Percentiles rank a stretch among this genome's conserved stretches.
Conservation (phyloP, 306 rosid species). For the Hippophae gyantsensis region DNA sequence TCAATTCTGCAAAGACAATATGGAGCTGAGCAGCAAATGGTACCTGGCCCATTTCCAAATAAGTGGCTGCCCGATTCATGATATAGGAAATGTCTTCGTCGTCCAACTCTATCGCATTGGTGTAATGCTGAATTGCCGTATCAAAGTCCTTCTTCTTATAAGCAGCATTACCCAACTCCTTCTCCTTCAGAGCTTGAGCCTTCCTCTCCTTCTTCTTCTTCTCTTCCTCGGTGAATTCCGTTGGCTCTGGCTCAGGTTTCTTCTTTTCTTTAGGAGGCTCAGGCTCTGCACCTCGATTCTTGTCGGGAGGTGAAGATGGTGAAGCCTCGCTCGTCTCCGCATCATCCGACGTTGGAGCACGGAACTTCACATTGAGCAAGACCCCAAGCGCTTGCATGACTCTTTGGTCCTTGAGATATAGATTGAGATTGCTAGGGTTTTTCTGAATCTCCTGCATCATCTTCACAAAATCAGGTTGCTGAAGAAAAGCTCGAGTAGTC, state of each 20-base stretch:
- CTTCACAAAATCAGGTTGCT: slow-evolving; percentile 76
- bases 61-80: slow-evolving; percentile 84
- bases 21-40: too few relatives aligned
- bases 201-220: slow-evolving; percentile 47
- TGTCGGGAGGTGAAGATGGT: slow-evolving; percentile 28
- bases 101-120: slow-evolving; percentile 75
- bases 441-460: slow-evolving; percentile 93
- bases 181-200: slow-evolving; percentile 64
- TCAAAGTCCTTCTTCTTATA: slow-evolving; percentile 93
- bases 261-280: slow-evolving; percentile 23
- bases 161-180: slow-evolving; percentile 83
- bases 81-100: slow-evolving; percentile 70
- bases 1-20: background rate
- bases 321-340: slow-evolving; percentile 50
- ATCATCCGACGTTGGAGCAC: slow-evolving; percentile 33
- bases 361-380: slow-evolving; percentile 70
- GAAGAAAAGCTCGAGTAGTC: slow-evolving; percentile 56
- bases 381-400: slow-evolving; percentile 93
- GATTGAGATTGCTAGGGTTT: slow-evolving; percentile 54
- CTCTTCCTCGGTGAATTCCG: slow-evolving; percentile 42
- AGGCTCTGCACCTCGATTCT: slow-evolving; percentile 48
- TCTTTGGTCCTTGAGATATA: slow-evolving; percentile 68
- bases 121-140: slow-evolving; percentile 63
- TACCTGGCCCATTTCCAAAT: slow-evolving; percentile 93
- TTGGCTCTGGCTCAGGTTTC: slow-evolving; percentile 38